phyloP scores from a whole-genome alignment of 306 rosid genomes.

The Gleditsia sinensis region DNA sequence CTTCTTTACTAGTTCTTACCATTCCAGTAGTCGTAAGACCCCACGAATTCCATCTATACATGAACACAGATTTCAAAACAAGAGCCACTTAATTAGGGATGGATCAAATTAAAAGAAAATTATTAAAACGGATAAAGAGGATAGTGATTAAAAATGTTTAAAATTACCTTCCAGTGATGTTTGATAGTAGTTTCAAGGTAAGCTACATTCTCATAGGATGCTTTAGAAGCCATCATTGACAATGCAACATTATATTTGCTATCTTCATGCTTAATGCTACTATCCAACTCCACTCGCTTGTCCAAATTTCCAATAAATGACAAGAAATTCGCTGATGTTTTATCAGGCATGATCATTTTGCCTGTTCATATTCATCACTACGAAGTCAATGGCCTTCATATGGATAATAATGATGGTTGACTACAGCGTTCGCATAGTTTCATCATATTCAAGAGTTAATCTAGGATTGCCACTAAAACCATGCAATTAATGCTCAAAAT shows the following conservation, averaged over 20 bases:
- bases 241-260: slow-evolving; percentile 42
- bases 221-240: slow-evolving; percentile 74
- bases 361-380: slow-evolving; percentile 34
- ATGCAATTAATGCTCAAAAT: too few relatives aligned
- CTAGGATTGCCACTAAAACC: too few relatives aligned
- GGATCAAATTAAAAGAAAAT: neutral
- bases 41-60: slow-evolving; percentile 68
- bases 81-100: neutral
- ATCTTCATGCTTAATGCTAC: slow-evolving; percentile 49
- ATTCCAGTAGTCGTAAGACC: slow-evolving; percentile 71
- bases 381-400: neutral
- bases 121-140: neutral
- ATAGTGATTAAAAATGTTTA: too few relatives aligned
- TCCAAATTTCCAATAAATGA: slow-evolving; percentile 65
- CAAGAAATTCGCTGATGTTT: slow-evolving; percentile 39
- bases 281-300: slow-evolving; percentile 43
- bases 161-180: slow-evolving; percentile 68
- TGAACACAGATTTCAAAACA: neutral
- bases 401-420: too few relatives aligned
- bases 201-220: slow-evolving; percentile 59
- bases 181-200: slow-evolving; percentile 40
- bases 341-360: slow-evolving; percentile 44
- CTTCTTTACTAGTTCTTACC: slow-evolving; percentile 44
- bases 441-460: too few relatives aligned
- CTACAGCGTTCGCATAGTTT: too few relatives aligned